Percentiles rank a stretch among this genome's conserved stretches.
phyloP scores from a whole-genome alignment of 2,329 filamentous ascomycete genomes.

The Stachybotrys chlorohalonatus region DNA sequence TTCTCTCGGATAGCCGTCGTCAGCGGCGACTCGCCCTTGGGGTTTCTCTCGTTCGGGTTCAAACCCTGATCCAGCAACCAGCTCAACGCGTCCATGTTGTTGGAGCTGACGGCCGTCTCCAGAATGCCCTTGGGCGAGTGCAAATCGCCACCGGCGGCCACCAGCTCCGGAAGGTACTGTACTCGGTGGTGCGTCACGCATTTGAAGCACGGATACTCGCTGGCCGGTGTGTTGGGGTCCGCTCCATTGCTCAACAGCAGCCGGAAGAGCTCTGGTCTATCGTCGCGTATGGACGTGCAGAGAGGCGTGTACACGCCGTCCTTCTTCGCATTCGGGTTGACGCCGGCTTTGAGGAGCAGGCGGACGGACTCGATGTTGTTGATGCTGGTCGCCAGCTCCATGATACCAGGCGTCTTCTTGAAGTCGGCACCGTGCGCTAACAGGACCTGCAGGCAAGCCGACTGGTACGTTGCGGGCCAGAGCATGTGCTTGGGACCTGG shows the following conservation, averaged over 20 bases:
- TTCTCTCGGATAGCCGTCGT: constrained; percentile 58
- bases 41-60: constrained; percentile 49
- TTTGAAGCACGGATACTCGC: constrained; percentile 59
- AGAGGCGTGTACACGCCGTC: constrained; percentile 60
- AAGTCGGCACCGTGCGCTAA: constrained; percentile 49
- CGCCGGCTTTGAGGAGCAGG: constrained; percentile 46
- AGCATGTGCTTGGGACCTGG: constrained; percentile 62
- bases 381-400: constrained; percentile 54
- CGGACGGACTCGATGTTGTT: constrained; percentile 55
- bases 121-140: constrained; percentile 54
- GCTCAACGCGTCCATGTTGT: constrained; percentile 50
- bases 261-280: constrained; percentile 51
- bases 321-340: constrained; percentile 53
- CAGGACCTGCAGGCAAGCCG: constrained; percentile 48
- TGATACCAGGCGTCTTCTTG: constrained; percentile 51
- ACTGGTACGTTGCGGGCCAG: constrained; percentile 54
- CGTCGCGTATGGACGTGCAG: constrained; percentile 59
- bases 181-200: constrained; percentile 57
- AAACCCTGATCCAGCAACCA: constrained; percentile 53
- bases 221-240: constrained; percentile 52
- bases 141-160: constrained; percentile 52
- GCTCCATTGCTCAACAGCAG: constrained; percentile 49
- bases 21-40: constrained; percentile 50
- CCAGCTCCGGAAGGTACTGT: constrained; percentile 49
- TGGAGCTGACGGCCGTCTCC: constrained; percentile 53